Base-by-base conservation (phyloP, 2,329 filamentous ascomycete species). In the Ceratocystis cacaofunesta region DNA sequence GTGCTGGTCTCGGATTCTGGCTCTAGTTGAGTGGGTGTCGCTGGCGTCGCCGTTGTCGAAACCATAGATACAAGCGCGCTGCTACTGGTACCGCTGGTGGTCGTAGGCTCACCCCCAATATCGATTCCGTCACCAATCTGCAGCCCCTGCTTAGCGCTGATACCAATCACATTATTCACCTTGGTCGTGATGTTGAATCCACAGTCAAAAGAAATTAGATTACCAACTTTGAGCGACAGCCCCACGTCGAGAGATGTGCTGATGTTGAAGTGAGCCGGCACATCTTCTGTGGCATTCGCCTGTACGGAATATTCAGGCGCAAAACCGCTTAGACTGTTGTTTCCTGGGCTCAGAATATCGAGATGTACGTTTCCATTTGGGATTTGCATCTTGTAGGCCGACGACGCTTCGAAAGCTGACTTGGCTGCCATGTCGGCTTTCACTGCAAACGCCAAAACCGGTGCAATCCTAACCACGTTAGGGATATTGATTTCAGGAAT, bases 231-330 rank as follows among this genome's bases (percentile, higher is more conserved):
- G 19, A 67, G 52, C 5, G 61, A 19, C 10, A 67, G 36, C 28
- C 41, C 55, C 22, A 67, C 61, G 25, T 61, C 44, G 12, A 64
- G 55, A 25, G 6, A 22, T 17, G 65, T 64, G 22, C 32, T 64
- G 28, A 67, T 67, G 46, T 64, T 67, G n/a, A 67, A 55, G 44
- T 67, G 55, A 28, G 62, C 44, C 2, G 55, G 19, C 3, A 67
- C 46, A 5, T 61, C 50, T 32, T 67, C 62, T n/a, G 55, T 67
- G 15, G 22, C 55, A 30, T 67, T 64, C 30, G 62, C 62, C 46
- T 58, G 30, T 3, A 64, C 44, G 3, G 57, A 30, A 28, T 44
- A 64, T 5, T 64, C 22, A 3, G 62, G 62, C 10, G 52, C 32
- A 19, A 64, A 67, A 2, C 62, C 65, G 19, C 25, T 32, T 15